phyloP scores from a whole-genome alignment of 2,329 filamentous ascomycete species.

The Incumbomyces lentus region DNA sequence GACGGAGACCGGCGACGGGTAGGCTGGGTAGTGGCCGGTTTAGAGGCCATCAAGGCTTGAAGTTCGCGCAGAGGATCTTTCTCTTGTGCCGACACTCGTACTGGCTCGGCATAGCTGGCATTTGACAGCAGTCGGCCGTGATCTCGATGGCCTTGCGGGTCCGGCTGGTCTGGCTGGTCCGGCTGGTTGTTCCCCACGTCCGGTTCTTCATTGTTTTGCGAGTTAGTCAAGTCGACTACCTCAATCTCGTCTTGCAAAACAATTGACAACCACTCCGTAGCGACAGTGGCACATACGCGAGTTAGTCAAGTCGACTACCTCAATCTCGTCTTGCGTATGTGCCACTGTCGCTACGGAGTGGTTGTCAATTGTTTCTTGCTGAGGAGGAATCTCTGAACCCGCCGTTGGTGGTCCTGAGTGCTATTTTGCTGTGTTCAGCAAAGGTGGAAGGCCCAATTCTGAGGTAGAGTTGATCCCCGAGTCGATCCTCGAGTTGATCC shows the following conservation, averaged over 20 bases:
- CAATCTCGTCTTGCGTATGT: background rate
- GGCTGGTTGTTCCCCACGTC: background rate
- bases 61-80: background rate
- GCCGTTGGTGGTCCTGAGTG: conserved; percentile 35
- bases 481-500: no score
- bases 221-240: conserved; percentile 1
- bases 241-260: background rate
- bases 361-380: no score
- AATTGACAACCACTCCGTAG: no score
- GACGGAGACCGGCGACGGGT: no score
- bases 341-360: no score
- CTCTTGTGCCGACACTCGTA: background rate
- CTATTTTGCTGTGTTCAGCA: conserved; percentile 25
- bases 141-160: no score
- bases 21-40: no score
- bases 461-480: conserved; percentile 59
- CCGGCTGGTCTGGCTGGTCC: background rate
- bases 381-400: no score
- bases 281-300: no score
- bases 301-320: conserved; percentile 4
- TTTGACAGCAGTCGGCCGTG: no score
- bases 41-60: background rate
- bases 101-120: no score
- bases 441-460: conserved; percentile 58
- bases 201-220: background rate